Conservation (phyloP, 2,329 filamentous ascomycete species). For the Hysterium pulicare region DNA sequence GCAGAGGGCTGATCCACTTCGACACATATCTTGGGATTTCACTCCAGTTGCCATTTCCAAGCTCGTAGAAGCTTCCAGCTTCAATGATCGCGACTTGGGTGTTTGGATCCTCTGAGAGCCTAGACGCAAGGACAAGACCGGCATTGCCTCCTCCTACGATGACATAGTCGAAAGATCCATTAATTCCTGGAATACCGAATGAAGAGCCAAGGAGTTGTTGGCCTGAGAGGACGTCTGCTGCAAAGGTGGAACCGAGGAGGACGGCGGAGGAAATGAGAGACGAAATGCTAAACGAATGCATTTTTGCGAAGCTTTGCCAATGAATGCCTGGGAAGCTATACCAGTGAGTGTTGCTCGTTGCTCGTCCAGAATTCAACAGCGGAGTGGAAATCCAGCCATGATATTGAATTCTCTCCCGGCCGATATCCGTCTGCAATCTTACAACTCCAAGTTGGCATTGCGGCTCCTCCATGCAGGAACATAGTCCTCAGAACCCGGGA, state of each 20-base stretch:
- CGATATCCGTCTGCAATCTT: too few species aligned
- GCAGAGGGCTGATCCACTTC: conserved; percentile 10
- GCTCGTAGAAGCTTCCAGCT: conserved; percentile 29
- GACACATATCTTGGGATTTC: conserved; percentile 16
- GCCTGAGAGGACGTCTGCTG: neutral
- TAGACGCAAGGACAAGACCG: conserved; percentile 30
- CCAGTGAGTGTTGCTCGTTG: too few species aligned
- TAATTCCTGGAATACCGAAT: conserved; percentile 20
- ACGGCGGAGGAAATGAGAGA: neutral
- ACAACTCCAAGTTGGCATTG: too few species aligned
- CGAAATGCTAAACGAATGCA: too few species aligned
- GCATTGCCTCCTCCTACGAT: conserved; percentile 33
- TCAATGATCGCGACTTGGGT: conserved; percentile 29
- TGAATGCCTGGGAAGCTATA: too few species aligned
- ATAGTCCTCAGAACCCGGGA: too few species aligned
- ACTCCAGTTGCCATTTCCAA: conserved; percentile 19
- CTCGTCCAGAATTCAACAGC: too few species aligned
- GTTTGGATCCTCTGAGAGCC: conserved; percentile 20
- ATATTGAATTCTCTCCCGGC: too few species aligned
- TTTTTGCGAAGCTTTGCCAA: too few species aligned
- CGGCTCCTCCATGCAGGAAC: too few species aligned
- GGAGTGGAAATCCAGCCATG: too few species aligned
- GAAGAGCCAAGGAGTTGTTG: conserved; percentile 13
- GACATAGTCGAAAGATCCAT: conserved; percentile 29
- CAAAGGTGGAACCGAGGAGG: too few species aligned